Evolutionary conservation across 2,329 filamentous ascomycete species (phyloP).

Genomic region (Lachnellula arida): DNA sequence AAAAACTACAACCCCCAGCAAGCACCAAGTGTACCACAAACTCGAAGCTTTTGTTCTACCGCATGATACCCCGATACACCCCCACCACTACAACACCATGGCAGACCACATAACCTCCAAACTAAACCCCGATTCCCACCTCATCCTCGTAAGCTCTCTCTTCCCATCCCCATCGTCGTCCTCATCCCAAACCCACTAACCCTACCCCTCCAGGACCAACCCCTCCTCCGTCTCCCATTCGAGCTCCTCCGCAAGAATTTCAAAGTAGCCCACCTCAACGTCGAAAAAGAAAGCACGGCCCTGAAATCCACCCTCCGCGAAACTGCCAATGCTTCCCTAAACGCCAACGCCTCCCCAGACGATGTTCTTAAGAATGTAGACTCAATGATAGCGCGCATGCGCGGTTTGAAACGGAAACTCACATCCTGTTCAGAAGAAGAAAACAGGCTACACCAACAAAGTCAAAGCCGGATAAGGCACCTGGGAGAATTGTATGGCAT

Average conservation of each 20-base stretch:
- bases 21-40: neutral
- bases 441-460: slow-evolving; percentile 66
- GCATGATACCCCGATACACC: neutral
- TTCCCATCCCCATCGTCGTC: slow-evolving; percentile 4
- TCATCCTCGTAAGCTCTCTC: slow-evolving; percentile 56
- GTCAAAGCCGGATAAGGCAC: slow-evolving; percentile 72
- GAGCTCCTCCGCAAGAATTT: slow-evolving; percentile 94
- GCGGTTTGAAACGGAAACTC: slow-evolving; percentile 84
- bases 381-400: slow-evolving; percentile 78
- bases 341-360: slow-evolving; percentile 58
- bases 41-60: neutral
- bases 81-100: slow-evolving; percentile 38
- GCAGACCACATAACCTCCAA: slow-evolving; percentile 58
- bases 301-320: slow-evolving; percentile 59
- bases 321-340: slow-evolving; percentile 41
- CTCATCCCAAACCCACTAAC: slow-evolving; percentile 10
- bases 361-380: slow-evolving; percentile 80
- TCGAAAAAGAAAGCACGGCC: slow-evolving; percentile 65
- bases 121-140: slow-evolving; percentile 69
- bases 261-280: slow-evolving; percentile 72
- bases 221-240: slow-evolving; percentile 85
- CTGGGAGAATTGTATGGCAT: slow-evolving; percentile 77
- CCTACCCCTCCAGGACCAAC: slow-evolving; percentile 66
- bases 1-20: too few relatives aligned
- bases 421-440: slow-evolving; percentile 75